Evolutionary conservation across 78 protist genomes (phyloP).

Genomic region (Dictyostelium capitatum): DNA sequence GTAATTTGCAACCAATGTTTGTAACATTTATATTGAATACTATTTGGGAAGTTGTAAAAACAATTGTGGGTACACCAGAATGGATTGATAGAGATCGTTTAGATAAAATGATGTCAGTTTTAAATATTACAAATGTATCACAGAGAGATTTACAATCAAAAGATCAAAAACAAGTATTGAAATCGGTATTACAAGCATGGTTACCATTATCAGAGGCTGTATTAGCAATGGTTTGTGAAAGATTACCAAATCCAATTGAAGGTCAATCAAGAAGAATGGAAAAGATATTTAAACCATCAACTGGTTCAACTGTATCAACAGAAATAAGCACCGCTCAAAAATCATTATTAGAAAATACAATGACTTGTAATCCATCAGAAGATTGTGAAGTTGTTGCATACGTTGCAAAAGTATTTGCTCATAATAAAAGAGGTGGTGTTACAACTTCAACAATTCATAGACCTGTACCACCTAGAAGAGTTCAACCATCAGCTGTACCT

Average conservation of each 20-base stretch:
- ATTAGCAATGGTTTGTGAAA: conserved; percentile 64
- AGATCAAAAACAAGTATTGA: conserved; percentile 42
- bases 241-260: conserved; percentile 89
- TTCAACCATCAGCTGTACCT: conserved; percentile 77
- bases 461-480: conserved; percentile 81
- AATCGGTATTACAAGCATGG: conserved; percentile 89
- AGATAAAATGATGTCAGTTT: conserved; percentile 83
- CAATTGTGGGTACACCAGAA: neutral
- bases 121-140: conserved; percentile 57
- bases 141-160: conserved; percentile 44
- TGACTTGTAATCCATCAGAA: conserved; percentile 33
- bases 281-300: conserved; percentile 64
- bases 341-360: conserved; percentile 25
- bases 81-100: conserved; percentile 68
- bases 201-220: conserved; percentile 92
- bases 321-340: conserved; percentile 48
- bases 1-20: conserved; percentile 89
- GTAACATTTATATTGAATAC: conserved; percentile 91
- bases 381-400: conserved; percentile 57
- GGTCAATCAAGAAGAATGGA: conserved; percentile 88
- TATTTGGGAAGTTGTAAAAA: conserved; percentile 90
- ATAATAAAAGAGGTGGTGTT: conserved; percentile 46
- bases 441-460: conserved; percentile 27
- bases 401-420: conserved; percentile 87
- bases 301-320: neutral